Evolutionary conservation across 2,329 filamentous ascomycete species (phyloP).

Genomic region (Myriosclerotinia scirpicola): DNA sequence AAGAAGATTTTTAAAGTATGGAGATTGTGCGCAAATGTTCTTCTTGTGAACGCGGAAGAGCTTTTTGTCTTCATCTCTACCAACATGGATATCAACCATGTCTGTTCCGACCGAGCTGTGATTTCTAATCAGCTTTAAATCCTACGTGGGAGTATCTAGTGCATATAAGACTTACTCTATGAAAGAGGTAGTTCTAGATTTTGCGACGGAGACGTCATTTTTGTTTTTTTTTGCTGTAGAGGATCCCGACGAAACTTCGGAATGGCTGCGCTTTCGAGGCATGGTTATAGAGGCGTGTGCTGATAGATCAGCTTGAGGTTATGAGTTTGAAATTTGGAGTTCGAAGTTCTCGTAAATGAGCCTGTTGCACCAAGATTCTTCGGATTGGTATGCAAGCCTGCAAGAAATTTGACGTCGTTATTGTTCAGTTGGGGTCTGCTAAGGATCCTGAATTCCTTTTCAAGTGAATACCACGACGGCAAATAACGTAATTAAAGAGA

Average conservation of each 20-base stretch:
- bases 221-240: not conserved
- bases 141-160: fast-evolving
- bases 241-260: not conserved
- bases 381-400: too few species aligned
- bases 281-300: not conserved
- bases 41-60: not conserved
- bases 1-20: not conserved
- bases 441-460: too few species aligned
- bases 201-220: too few species aligned
- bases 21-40: fast-evolving
- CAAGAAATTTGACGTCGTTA: too few species aligned
- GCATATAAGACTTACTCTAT: not conserved
- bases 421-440: too few species aligned
- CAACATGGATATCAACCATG: not conserved
- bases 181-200: not conserved
- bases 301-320: too few species aligned
- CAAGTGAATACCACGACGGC: too few species aligned
- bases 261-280: not conserved
- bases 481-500: too few species aligned
- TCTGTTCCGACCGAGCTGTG: not conserved
- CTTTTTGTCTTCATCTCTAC: not conserved
- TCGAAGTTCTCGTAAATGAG: too few species aligned
- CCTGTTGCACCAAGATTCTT: too few species aligned
- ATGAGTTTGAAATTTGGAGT: too few species aligned
- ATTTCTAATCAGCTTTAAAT: not conserved